Evolutionary conservation across 768 basidiomycete species (phyloP).

Genomic region (Hygrophorus pudorinus): DNA sequence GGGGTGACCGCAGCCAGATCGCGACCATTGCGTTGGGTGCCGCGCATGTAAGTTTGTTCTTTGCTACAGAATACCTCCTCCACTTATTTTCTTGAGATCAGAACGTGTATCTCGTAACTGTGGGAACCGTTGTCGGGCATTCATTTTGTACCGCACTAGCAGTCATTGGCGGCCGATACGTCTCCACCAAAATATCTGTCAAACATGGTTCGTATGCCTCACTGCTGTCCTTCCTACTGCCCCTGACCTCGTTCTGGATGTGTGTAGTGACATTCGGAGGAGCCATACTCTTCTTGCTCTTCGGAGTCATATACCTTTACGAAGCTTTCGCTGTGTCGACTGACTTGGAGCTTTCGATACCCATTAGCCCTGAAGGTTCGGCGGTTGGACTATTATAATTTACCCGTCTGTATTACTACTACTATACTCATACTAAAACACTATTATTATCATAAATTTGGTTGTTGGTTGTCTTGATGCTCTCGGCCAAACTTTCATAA

Average conservation of each 20-base stretch:
- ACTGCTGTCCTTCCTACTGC: slow-evolving; percentile 2
- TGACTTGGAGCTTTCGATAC: slow-evolving; percentile 27
- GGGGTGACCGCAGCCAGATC: slow-evolving; percentile 97
- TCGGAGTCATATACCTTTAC: slow-evolving; percentile 70
- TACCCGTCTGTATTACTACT: no score
- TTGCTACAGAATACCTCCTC: not conserved
- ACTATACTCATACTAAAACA: no score
- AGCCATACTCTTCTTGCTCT: slow-evolving; percentile 73
- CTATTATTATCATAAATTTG: no score
- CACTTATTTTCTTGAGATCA: slow-evolving; percentile 19
- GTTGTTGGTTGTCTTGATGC: no score
- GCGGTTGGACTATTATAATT: no score
- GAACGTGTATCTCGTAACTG: slow-evolving; percentile 87
- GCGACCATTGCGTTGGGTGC: slow-evolving; percentile 94
- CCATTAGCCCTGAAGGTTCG: slow-evolving; percentile 13
- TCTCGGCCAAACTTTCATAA: no score
- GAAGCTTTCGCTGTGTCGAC: slow-evolving; percentile 38
- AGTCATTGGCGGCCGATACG: slow-evolving; percentile 85
- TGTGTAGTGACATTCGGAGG: slow-evolving; percentile 73
- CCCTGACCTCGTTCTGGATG: not conserved
- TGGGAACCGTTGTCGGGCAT: slow-evolving; percentile 88
- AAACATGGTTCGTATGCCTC: slow-evolving; percentile 64
- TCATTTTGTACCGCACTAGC: slow-evolving; percentile 80
- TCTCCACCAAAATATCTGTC: slow-evolving; percentile 91
- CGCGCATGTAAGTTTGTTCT: slow-evolving; percentile 61